Evolutionary conservation across 345 rosid genomes (phyloP), one percentile per base, ranked within the genome.

Genomic region (Clausena lansium): DNA sequence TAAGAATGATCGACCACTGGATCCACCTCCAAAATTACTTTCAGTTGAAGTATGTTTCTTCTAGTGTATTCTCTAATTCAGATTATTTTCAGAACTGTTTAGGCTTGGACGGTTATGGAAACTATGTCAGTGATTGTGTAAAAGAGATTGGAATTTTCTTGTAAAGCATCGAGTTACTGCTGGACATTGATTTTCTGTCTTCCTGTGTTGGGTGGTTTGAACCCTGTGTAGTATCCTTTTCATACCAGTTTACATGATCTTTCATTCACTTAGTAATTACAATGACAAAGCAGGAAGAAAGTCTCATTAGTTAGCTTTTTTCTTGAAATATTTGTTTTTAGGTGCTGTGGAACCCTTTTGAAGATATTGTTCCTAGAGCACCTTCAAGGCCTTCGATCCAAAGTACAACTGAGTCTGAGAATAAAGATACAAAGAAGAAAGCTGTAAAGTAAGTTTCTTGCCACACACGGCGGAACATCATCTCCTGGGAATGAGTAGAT

Each of bases 321-420:
- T 55, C 38, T 30, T 67, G 25, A 70, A 80, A 68, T 63, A 38
- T 13, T 41, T 78, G 71, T 73, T 70, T 71, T 81, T 81, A 94
- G 99, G 98, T 96, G 60, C 77, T 94, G 74, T 92, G 93, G 98
- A 96, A 94, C 67, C 98, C 99, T 67, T 96, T 96, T 47, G 99
- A 96, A 69, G 99, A 96, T 85, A 91, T 96, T 80, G 86, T 91
- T 83, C 98, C 92, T 8, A 91, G 98, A 81, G 80, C 71, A 73
- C 25, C 67, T 57, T 74, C 80, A 17, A 89, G 71, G 86, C 71
- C 86, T 70, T 77, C 73, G 39, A 71, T 61, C 36, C 88, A 81
- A 73, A 60, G 88, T 15, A 57, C 64, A 41, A 71, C 81, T 73
- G 90, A 88, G 73, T 28, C 71, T 61, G 94, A 90, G 77, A 84